These are phyloP conservation scores for Telfairia occidentalis DNA, from an alignment of 331 rosid genomes.

Conservation along the genomic window DNA sequence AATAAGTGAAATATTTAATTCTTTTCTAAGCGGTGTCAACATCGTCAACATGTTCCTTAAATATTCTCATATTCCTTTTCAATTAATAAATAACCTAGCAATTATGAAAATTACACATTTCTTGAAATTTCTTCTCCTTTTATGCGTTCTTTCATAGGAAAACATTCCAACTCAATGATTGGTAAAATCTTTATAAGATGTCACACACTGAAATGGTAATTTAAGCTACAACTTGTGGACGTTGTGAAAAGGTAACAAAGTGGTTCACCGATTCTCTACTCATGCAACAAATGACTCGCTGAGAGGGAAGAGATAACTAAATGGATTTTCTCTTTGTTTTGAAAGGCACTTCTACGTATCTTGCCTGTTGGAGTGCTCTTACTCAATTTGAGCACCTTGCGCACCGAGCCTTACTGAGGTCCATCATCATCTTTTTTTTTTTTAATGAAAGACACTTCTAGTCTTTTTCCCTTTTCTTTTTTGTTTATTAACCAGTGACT, in stretches of 20 bases:
- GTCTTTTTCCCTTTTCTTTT: not conserved
- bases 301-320: not conserved
- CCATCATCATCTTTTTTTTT: not conserved
- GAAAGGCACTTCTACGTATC: no score
- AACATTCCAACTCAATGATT: not conserved
- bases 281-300: not conserved
- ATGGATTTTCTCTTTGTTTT: not conserved
- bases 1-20: not conserved
- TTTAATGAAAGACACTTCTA: no score
- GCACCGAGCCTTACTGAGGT: not conserved
- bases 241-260: not conserved
- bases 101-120: not conserved
- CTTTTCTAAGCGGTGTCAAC: not conserved
- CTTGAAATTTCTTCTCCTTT: not conserved
- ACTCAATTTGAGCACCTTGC: no score
- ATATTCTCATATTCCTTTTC: not conserved
- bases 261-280: not conserved
- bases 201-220: not conserved
- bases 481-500: not conserved
- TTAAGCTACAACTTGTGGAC: not conserved
- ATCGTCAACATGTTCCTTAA: not conserved
- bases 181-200: not conserved
- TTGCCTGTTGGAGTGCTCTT: no score
- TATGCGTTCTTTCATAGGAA: not conserved
- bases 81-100: not conserved